A percentile compares a stretch with the other conserved stretches of the same genome.
Conservation (phyloP, 225 moss, liverwort and hornwort genomes). For the Marchantia paleacea region DNA sequence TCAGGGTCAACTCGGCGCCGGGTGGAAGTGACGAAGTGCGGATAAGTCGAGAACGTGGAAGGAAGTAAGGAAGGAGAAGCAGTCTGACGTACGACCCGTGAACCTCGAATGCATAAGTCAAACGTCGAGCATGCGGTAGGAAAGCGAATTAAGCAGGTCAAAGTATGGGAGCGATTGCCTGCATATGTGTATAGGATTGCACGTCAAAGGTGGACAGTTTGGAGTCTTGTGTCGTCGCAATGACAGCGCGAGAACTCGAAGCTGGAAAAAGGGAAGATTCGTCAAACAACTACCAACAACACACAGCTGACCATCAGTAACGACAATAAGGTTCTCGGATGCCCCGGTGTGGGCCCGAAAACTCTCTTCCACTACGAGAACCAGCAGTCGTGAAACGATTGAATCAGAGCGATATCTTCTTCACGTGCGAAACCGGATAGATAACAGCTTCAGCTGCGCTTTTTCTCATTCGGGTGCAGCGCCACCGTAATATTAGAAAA, state of each 20-base stretch:
- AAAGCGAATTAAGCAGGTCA: background rate
- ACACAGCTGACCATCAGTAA: constrained; percentile 1
- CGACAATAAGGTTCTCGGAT: background rate
- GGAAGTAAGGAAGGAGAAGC: no score
- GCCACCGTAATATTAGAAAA: background rate
- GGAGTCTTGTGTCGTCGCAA: background rate
- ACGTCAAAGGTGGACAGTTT: background rate
- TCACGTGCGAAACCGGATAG: background rate
- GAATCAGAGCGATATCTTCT: background rate
- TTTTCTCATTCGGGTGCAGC: background rate
- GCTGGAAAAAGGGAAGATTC: background rate
- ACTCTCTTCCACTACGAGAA: background rate
- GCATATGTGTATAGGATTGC: background rate
- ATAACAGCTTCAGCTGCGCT: background rate
- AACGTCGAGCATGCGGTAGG: background rate
- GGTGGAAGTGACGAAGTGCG: no score
- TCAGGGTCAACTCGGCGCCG: no score
- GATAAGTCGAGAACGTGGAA: no score
- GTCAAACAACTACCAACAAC: background rate
- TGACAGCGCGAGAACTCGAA: background rate
- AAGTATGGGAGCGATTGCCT: no score
- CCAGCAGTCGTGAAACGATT: background rate
- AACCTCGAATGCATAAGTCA: background rate
- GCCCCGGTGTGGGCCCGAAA: background rate
- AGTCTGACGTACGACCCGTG: no score